phyloP scores from a whole-genome alignment of 2,329 filamentous ascomycete genomes.

The Xylariomycetidae sp. region DNA sequence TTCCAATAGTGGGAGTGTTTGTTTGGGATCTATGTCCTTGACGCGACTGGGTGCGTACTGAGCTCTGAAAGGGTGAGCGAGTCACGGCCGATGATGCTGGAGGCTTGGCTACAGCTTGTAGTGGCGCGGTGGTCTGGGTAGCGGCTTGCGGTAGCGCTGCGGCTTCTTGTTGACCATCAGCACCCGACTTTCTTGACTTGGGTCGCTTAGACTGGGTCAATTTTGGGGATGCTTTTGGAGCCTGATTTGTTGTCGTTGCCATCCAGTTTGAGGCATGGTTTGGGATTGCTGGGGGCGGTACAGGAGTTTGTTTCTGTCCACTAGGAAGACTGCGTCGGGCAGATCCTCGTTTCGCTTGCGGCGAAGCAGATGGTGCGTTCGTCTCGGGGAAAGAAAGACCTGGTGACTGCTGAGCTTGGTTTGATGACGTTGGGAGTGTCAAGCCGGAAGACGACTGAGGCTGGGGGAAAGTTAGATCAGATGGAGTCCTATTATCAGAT shows the following conservation, averaged over 20 bases:
- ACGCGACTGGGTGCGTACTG: conserved; percentile 18
- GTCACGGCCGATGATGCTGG: conserved; percentile 22
- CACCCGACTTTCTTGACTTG: too few relatives aligned
- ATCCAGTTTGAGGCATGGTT: conserved; percentile 16
- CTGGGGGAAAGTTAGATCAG: conserved; percentile 14
- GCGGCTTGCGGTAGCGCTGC: conserved; percentile 19
- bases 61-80: conserved; percentile 22
- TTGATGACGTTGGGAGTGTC: conserved; percentile 10
- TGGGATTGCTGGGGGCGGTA: conserved; percentile 15
- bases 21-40: conserved; percentile 24
- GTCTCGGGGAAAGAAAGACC: too few relatives aligned
- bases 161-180: conserved; percentile 16
- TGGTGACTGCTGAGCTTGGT: conserved; percentile 7
- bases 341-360: too few relatives aligned
- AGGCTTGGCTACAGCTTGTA: too few relatives aligned
- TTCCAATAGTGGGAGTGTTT: conserved; percentile 19
- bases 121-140: too few relatives aligned
- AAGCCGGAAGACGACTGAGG: conserved; percentile 11
- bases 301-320: conserved; percentile 15
- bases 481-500: conserved; percentile 4
- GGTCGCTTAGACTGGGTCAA: too few relatives aligned
- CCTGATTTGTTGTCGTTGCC: conserved; percentile 16
- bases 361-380: too few relatives aligned
- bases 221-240: conserved; percentile 13
- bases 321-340: too few relatives aligned